Base-by-base conservation (phyloP, 768 basidiomycete species). In the Sistotremastrum niveocremeum region DNA sequence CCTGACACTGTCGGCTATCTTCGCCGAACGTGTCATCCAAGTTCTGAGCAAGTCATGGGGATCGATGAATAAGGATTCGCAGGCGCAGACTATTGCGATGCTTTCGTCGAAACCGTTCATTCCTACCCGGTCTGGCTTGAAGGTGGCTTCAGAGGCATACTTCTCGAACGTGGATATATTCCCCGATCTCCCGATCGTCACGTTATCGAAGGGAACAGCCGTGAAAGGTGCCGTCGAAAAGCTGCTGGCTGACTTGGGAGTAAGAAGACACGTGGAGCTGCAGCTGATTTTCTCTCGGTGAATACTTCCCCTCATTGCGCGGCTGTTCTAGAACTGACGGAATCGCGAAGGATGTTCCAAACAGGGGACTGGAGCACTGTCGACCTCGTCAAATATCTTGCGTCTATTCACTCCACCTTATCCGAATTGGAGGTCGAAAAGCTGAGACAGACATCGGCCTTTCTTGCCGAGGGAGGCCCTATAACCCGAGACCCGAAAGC, bases 281-380 rank as follows among this genome's bases (percentile, higher is more conserved):
- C 91, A 97, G 59, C 67, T 95, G 3, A 73, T 99, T n/a, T 99
- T 99, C 57, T 76, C 83, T 45, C 72, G 91, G 81, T 85, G 45
- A 42, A 68, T 52, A 2, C 7, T 37, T 7, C 34, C 12, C 37
- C 10, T 39, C n/a, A 29, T 40, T 8, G 2, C 10, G 33, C 10
- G 4, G 11, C n/a, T 33, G 11, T 37, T 31, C n/a, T 2, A 4
- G 11, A 20, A 33, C 6, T 34, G 31, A 20, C 10, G 28, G 34
- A 37, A 37, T 38, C 34, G 5, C 42, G 4, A 50, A 88, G 86
- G 59, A 85, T 88, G 84, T 76, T 88, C 52, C 84, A 82, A 60
- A 86, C 84, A 40, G 88, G 89, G 31, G 81, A 86, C 52, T 93
- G 90, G 91, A 84, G 81, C 2, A 79, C 83, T 43, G 72, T 78